Conservation (phyloP, 2,329 filamentous ascomycete species). For the Gliomastix tumulicola region DNA sequence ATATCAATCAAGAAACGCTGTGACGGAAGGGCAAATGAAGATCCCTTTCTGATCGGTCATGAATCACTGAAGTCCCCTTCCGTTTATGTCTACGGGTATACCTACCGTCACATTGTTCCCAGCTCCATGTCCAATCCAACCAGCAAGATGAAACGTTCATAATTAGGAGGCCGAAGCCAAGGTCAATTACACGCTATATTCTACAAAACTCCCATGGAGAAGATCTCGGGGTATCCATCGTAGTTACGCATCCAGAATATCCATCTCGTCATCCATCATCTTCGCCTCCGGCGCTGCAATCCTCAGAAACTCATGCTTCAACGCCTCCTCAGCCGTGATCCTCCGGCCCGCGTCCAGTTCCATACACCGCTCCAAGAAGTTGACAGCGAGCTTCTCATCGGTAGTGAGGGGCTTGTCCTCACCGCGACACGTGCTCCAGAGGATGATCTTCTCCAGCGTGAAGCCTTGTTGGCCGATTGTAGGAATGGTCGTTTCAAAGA, state of each 20-base stretch:
- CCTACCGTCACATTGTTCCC: too few species aligned
- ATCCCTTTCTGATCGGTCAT: too few species aligned
- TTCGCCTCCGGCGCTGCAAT: constrained; percentile 16
- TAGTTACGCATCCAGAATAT: constrained; percentile 23
- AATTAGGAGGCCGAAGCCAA: too few species aligned
- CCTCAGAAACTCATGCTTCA: constrained; percentile 64
- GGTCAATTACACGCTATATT: neutral
- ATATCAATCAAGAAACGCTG: too few species aligned
- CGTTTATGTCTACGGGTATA: too few species aligned
- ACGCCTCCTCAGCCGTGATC: constrained; percentile 68
- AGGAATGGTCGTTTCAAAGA: constrained; percentile 88
- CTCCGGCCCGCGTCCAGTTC: constrained; percentile 69
- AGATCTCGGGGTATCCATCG: too few species aligned
- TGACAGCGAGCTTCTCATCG: constrained; percentile 66
- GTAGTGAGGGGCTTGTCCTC: constrained; percentile 48
- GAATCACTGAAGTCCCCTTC: too few species aligned
- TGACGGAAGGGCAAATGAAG: too few species aligned
- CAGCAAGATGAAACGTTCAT: too few species aligned
- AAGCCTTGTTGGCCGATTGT: constrained; percentile 84
- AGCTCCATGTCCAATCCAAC: too few species aligned
- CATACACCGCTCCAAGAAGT: constrained; percentile 65
- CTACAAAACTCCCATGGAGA: too few species aligned
- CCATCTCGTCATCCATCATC: constrained; percentile 48
- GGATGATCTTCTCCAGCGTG: constrained; percentile 83
- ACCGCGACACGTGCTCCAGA: constrained; percentile 84